Conservation (phyloP, 192 early-diverging fungal genomes). For the Backusella psychrophila region DNA sequence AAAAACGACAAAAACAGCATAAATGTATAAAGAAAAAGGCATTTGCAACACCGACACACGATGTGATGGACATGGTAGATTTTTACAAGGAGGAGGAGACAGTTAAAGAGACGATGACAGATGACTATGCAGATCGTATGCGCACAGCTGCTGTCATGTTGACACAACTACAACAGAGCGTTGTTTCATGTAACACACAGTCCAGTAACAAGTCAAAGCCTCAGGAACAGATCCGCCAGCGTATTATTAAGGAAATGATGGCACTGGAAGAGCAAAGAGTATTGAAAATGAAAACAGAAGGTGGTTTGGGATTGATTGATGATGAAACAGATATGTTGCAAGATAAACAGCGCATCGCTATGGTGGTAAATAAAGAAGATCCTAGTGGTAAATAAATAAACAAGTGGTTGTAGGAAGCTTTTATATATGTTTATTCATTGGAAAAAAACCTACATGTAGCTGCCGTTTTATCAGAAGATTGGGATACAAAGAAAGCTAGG, state of each 20-base stretch:
- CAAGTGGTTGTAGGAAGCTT: background rate
- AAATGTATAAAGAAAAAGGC: conserved; percentile 2
- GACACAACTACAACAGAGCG: conserved; percentile 82
- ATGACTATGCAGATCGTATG: conserved; percentile 92
- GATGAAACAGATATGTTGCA: conserved; percentile 49
- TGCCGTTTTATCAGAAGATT: conserved; percentile 89
- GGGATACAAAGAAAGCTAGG: conserved; percentile 82
- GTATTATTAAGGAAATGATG: conserved; percentile 94
- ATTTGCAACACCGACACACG: background rate
- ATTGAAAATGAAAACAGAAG: conserved; percentile 59
- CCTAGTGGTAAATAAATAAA: conserved; percentile 44
- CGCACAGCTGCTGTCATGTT: conserved; percentile 95
- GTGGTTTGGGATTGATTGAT: conserved; percentile 70
- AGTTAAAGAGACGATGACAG: conserved; percentile 22
- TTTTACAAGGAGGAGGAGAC: background rate
- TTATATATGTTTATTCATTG: background rate
- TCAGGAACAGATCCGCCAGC: conserved; percentile 80
- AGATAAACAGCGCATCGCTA: conserved; percentile 45
- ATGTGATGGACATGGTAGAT: conserved; percentile 10
- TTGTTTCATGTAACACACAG: background rate
- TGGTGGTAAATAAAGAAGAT: conserved; percentile 49
- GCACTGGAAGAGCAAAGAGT: conserved; percentile 85
- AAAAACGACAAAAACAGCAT: conserved; percentile 7
- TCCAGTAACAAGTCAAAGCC: conserved; percentile 34
- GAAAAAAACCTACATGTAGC: conserved; percentile 44